Base-by-base conservation (phyloP, 2,329 filamentous ascomycete genomes). In the Rhinocladiella mackenziei region DNA sequence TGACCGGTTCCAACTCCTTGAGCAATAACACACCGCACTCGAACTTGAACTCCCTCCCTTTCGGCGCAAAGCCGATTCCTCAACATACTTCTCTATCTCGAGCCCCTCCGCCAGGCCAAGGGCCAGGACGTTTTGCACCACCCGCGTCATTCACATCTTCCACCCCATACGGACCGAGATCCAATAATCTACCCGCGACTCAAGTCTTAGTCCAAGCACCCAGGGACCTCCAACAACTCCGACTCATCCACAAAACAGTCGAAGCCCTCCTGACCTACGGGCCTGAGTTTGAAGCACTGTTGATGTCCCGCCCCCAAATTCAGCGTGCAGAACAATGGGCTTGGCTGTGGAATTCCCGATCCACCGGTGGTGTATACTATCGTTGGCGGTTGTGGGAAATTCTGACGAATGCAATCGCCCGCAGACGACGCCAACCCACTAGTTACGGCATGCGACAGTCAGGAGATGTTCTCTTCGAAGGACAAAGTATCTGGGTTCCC, bases 321-420 rank as follows among this genome's bases (percentile, higher is more conserved):
- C 87, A 94, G 61, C 77, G 75, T 29, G 86, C 95, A 48, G 86
- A 94, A 63, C 89, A 84, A 54, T 97, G 91, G 81, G 85, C 89
- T 0, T 98, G 89, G 86, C 73, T 98, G 4, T 98, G 87, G 83
- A 84, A 97, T 62, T 77, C 89, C 14, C 77, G 82, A 54, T 89
- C 82, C 58, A 73, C 76, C 51, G 89, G 81, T 18, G 91, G 84
- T 11, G 78, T 94, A 11, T 98, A 89, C 77, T 97, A 97, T 64
- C 81, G 92, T 31, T 97, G 88, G 85, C 80, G 87, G 32, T 61
- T 97, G 32, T 96, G 89, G 86, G 82, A 92, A 56, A 75, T 91
- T 6, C 72, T 91, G n/a, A 89, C 85, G 1, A 81, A 82, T 3
- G 73, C 69, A 3, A 66, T 60, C 17, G 59, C 54, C 39, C 58